phyloP scores from a whole-genome alignment of 106 monocot genomes.

The Phalaenopsis aphrodite region DNA sequence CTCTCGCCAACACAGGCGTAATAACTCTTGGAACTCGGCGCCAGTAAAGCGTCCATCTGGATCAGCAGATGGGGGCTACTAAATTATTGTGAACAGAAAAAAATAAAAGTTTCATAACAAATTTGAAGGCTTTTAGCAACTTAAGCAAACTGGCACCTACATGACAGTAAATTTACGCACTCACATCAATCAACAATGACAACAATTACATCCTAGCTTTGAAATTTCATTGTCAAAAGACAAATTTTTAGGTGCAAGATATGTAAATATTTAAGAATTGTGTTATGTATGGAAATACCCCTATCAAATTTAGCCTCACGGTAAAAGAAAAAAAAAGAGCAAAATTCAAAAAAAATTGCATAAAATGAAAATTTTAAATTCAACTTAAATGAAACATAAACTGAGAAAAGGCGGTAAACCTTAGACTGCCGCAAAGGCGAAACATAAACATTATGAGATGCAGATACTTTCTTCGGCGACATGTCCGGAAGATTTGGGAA shows the following conservation, averaged over 20 bases:
- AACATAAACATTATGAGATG: constrained; percentile 93
- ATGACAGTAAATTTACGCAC: neutral
- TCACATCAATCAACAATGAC: neutral
- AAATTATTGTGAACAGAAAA: too few relatives aligned
- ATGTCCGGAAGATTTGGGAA: constrained; percentile 87
- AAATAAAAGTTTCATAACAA: too few relatives aligned
- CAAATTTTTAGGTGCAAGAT: too few relatives aligned
- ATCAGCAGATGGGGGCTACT: neutral
- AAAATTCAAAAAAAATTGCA: too few relatives aligned
- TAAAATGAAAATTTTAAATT: neutral
- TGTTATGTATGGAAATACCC: too few relatives aligned
- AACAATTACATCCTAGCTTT: neutral
- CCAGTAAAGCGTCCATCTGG: constrained; percentile 81
- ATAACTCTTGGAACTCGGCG: constrained; percentile 91
- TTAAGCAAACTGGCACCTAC: too few relatives aligned
- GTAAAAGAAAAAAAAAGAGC: too few relatives aligned
- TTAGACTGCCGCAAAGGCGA: constrained; percentile 87
- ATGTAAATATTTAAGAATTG: too few relatives aligned
- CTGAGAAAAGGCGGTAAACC: constrained; percentile 23
- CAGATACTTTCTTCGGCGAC: constrained; percentile 98
- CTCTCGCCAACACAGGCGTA: constrained; percentile 97
- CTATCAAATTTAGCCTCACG: too few relatives aligned
- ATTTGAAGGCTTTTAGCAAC: too few relatives aligned
- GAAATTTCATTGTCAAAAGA: neutral
- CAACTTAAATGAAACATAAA: neutral